Conservation (phyloP, 148 eudicot species). For the Fagopyrum esculentum region DNA sequence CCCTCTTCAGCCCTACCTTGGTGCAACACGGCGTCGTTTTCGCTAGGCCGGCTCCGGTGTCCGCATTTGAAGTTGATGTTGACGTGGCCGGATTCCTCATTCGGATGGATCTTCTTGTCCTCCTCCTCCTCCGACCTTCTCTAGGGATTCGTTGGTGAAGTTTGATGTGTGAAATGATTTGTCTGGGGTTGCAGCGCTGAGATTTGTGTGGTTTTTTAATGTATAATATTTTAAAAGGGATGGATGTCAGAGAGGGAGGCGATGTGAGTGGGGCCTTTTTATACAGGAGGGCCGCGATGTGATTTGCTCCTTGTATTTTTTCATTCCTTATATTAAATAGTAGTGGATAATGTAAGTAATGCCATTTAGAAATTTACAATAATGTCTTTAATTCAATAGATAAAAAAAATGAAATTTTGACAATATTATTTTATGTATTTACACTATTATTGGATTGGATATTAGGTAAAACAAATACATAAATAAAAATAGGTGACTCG, state of each 20-base stretch:
- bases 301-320: not conserved
- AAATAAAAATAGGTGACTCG: too few species aligned
- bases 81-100: constrained; percentile 21
- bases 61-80: not conserved
- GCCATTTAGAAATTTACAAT: too few species aligned
- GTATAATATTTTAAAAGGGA: not conserved
- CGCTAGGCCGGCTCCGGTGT: not conserved
- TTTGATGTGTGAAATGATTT: not conserved
- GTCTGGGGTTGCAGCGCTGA: not conserved
- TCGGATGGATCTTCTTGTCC: constrained; percentile 2
- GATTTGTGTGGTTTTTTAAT: not conserved
- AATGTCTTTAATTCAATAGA: too few species aligned
- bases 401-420: too few species aligned
- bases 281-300: not conserved
- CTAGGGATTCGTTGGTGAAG: not conserved
- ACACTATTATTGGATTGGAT: too few species aligned
- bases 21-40: constrained; percentile 30
- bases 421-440: too few species aligned
- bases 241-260: constrained; percentile 4
- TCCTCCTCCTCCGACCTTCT: constrained; percentile 5
- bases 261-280: constrained; percentile 5
- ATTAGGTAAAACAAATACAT: too few species aligned
- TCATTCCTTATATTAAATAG: not conserved
- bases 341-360: not conserved
- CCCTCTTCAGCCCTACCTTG: constrained; percentile 46